Percentiles rank a stretch among this genome's conserved stretches.
These are phyloP conservation scores for Sutorius eximius DNA, from an alignment of 1,284 basidiomycete species.

Conservation along the genomic window DNA sequence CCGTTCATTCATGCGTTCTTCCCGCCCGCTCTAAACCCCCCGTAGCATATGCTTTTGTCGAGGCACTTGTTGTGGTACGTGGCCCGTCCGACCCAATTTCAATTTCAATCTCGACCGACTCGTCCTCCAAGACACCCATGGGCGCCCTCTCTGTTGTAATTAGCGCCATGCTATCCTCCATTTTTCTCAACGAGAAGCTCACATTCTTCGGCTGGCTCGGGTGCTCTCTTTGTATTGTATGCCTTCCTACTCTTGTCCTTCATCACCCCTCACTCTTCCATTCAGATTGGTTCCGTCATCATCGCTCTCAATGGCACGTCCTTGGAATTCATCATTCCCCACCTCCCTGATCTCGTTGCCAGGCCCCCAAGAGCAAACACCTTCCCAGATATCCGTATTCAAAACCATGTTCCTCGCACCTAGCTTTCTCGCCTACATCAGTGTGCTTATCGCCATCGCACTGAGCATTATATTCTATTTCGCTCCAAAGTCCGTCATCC, in stretches of 20 bases:
- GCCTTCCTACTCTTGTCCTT: slow-evolving; percentile 25
- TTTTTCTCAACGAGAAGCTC: slow-evolving; percentile 91
- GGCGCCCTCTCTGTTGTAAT: slow-evolving; percentile 96
- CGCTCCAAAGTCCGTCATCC: slow-evolving; percentile 60
- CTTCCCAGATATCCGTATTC: slow-evolving; percentile 81
- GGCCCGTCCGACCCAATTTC: slow-evolving; percentile 8
- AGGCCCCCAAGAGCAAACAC: slow-evolving; percentile 81
- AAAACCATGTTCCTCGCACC: slow-evolving; percentile 82
- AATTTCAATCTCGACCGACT: slow-evolving; percentile 9
- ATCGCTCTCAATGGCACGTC: slow-evolving; percentile 72
- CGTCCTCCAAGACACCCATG: slow-evolving; percentile 72
- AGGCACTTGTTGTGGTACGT: slow-evolving; percentile 83
- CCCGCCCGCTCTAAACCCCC: slow-evolving; percentile 21
- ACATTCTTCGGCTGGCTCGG: slow-evolving; percentile 94
- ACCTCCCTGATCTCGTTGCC: slow-evolving; percentile 5
- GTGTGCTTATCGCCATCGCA: slow-evolving; percentile 61
- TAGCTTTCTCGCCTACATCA: slow-evolving; percentile 82
- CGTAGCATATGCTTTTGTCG: slow-evolving; percentile 84
- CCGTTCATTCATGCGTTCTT: slow-evolving; percentile 32
- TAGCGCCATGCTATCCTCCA: slow-evolving; percentile 89
- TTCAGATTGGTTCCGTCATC: slow-evolving; percentile 80
- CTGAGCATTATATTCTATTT: slow-evolving; percentile 77
- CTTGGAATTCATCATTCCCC: background rate
- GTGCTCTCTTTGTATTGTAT: slow-evolving; percentile 82
- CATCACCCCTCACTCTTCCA: slow-evolving; percentile 1